Evolutionary conservation across 257 asterid genomes (phyloP).

Genomic region (Gentiana straminea): DNA sequence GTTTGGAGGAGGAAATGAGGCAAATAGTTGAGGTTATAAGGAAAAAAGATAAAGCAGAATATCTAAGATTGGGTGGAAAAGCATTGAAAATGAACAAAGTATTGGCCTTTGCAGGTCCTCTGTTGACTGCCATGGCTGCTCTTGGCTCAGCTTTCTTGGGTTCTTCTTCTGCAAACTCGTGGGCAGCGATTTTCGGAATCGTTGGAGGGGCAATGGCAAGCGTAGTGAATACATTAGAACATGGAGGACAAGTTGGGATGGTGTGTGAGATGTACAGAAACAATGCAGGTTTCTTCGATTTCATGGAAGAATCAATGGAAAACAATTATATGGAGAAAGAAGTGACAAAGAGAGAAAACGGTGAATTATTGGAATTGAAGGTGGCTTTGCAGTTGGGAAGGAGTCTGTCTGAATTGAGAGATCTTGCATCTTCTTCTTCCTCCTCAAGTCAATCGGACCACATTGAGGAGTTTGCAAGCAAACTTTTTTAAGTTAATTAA

Average conservation of each 20-base stretch:
- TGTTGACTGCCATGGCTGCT: conserved; percentile 54
- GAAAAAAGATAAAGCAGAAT: conserved; percentile 42
- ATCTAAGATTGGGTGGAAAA: conserved; percentile 35
- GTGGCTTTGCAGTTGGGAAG: conserved; percentile 63
- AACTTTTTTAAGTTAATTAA: conserved; percentile 30
- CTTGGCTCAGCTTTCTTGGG: conserved; percentile 22
- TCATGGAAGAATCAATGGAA: conserved; percentile 53
- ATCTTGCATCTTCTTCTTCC: conserved; percentile 19
- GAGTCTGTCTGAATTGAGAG: conserved; percentile 55
- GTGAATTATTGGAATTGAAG: conserved; percentile 54
- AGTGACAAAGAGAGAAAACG: conserved; percentile 43
- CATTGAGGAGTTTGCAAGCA: conserved; percentile 51
- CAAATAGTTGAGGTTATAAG: conserved; percentile 22
- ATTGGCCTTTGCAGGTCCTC: conserved; percentile 38
- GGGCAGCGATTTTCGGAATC: conserved; percentile 35
- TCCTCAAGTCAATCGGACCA: conserved; percentile 7
- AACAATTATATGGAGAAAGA: conserved; percentile 37
- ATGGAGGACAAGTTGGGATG: conserved; percentile 82
- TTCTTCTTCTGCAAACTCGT: conserved; percentile 18
- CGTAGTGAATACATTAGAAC: conserved; percentile 51
- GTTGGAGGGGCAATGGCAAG: conserved; percentile 60
- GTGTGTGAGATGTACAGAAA: conserved; percentile 75
- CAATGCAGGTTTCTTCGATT: conserved; percentile 62
- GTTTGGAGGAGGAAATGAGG: conserved; percentile 50
- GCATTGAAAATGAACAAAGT: conserved; percentile 43